Conservation (phyloP, 2,329 filamentous ascomycete genomes). For the Cordyceps fumosorosea region DNA sequence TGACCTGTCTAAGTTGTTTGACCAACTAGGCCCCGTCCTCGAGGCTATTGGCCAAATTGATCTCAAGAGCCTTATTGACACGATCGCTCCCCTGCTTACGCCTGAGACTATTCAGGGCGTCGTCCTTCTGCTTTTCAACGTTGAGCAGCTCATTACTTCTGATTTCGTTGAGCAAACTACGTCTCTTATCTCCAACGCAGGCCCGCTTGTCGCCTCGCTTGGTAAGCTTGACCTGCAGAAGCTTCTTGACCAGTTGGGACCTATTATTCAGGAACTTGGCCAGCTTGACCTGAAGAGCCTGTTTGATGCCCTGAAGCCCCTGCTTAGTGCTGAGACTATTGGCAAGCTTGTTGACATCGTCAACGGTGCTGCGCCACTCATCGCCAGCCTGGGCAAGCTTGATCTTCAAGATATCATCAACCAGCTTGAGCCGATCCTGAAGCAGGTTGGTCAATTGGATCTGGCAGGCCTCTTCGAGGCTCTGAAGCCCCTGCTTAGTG, state of each 20-base stretch:
- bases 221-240: constrained; percentile 13
- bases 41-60: constrained; percentile 17
- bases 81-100: constrained; percentile 14
- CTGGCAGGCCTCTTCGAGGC: constrained; percentile 15
- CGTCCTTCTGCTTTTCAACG: constrained; percentile 15
- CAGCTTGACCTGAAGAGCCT: constrained; percentile 17
- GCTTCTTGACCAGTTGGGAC: constrained; percentile 22
- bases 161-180: constrained; percentile 16
- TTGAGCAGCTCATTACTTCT: constrained; percentile 13
- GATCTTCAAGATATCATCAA: constrained; percentile 14
- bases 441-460: constrained; percentile 15
- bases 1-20: constrained; percentile 24
- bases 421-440: constrained; percentile 24
- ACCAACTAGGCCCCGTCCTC: constrained; percentile 21
- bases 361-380: constrained; percentile 15
- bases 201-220: constrained; percentile 10
- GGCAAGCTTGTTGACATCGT: constrained; percentile 10
- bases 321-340: neutral
- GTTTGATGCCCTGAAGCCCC: constrained; percentile 13
- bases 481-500: constrained; percentile 10
- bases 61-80: constrained; percentile 14
- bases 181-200: constrained; percentile 12
- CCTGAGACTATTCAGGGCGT: constrained; percentile 15
- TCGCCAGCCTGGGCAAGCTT: constrained; percentile 10
- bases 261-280: constrained; percentile 20